Conservation (phyloP, 805 yeast species). For the Schizosaccharomyces cryophilus region DNA sequence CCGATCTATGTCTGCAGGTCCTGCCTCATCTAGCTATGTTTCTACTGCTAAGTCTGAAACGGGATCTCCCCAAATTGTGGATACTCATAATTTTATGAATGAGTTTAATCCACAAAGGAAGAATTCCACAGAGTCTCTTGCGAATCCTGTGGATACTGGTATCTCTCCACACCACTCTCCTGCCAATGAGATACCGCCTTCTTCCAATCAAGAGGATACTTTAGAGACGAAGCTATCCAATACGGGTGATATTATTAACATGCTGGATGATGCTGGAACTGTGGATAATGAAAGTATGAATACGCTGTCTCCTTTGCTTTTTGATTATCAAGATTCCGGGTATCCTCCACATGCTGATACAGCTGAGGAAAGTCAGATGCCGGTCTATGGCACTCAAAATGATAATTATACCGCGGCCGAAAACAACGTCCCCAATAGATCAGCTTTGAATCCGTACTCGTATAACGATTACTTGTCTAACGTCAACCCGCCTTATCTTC, state of each 20-base stretch:
- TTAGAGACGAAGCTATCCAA: neutral
- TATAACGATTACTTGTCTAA: no score
- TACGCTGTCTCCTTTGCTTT: neutral
- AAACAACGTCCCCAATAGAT: neutral
- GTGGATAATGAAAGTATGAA: neutral
- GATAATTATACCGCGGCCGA: no score
- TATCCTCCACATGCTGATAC: neutral
- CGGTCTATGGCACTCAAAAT: no score
- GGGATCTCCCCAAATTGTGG: neutral
- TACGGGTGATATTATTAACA: neutral
- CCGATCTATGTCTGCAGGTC: no score
- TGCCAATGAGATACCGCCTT: neutral
- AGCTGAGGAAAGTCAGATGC: neutral
- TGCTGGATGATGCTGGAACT: neutral
- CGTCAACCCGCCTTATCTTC: neutral
- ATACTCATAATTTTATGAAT: neutral
- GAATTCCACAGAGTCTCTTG: neutral
- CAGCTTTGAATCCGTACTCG: neutral
- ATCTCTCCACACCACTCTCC: neutral
- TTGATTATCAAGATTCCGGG: neutral
- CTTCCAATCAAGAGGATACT: neutral
- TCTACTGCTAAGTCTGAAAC: neutral
- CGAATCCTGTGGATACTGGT: neutral
- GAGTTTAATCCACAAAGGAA: neutral
- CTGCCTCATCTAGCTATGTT: neutral